phyloP scores from a whole-genome alignment of 495 filamentous ascomycete genomes.

The Penicillium tannophilum region DNA sequence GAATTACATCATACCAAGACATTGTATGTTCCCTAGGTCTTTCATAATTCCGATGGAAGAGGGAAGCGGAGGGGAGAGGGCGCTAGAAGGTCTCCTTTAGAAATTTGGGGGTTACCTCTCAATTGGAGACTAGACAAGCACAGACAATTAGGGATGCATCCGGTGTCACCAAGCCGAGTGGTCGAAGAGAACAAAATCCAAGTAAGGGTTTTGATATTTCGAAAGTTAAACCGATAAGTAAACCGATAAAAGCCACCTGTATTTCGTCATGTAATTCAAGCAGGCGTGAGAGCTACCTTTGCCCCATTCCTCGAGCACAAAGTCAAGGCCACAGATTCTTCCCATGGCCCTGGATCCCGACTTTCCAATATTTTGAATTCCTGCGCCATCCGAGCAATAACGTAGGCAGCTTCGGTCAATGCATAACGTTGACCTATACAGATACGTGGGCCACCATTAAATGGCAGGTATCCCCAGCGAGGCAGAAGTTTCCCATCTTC shows the following conservation, averaged over 20 bases:
- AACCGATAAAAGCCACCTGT: no score
- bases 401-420: constrained; percentile 57
- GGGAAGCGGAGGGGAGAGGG: no score
- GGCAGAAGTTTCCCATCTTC: constrained; percentile 29
- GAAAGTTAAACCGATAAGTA: no score
- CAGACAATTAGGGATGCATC: no score
- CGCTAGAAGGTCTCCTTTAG: neutral
- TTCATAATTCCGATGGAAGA: neutral
- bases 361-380: constrained; percentile 52
- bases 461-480: constrained; percentile 51
- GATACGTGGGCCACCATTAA: constrained; percentile 60
- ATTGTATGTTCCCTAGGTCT: neutral
- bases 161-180: neutral
- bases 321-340: constrained; percentile 14
- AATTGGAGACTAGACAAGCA: neutral
- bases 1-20: neutral
- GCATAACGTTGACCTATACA: constrained; percentile 55
- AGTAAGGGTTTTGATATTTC: no score
- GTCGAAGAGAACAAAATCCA: no score
- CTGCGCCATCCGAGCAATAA: constrained; percentile 56
- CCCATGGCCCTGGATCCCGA: constrained; percentile 38
- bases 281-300: constrained; percentile 19
- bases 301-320: constrained; percentile 29
- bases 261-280: neutral
- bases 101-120: neutral